phyloP scores from a whole-genome alignment of 176 grass and related monocot species.

The Cenchrus americanus region DNA sequence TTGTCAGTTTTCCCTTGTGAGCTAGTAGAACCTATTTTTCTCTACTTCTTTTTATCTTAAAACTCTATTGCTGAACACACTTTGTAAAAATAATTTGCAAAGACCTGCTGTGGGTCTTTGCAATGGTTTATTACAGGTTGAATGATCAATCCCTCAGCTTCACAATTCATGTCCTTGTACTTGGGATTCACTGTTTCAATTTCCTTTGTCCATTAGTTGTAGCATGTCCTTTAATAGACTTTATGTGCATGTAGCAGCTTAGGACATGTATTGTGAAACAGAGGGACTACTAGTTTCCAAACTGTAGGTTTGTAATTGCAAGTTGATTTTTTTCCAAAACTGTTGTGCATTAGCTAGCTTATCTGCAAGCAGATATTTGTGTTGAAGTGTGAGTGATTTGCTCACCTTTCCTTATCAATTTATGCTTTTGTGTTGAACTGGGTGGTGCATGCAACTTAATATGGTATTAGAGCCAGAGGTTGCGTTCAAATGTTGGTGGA shows the following conservation, averaged over 20 bases:
- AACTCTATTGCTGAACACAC: background rate
- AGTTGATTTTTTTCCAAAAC: background rate
- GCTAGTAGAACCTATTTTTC: background rate
- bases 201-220: background rate
- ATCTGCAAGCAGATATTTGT: background rate
- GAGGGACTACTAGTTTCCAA: background rate
- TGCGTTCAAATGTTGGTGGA: too few relatives aligned
- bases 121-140: background rate
- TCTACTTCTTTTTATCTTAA: background rate
- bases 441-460: too few relatives aligned
- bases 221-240: background rate
- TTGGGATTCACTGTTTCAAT: background rate
- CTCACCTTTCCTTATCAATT: too few relatives aligned
- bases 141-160: background rate
- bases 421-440: too few relatives aligned
- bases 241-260: background rate
- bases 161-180: background rate
- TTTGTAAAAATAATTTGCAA: slow-evolving; percentile 15
- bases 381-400: too few relatives aligned
- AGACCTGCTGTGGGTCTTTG: background rate
- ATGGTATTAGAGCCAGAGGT: too few relatives aligned
- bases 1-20: slow-evolving; percentile 24
- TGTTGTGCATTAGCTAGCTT: background rate
- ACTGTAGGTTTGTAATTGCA: background rate
- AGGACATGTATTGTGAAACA: background rate